Percentiles rank a stretch among this genome's conserved stretches.
phyloP scores from a whole-genome alignment of 2,329 filamentous ascomycete genomes.

The Coleophoma crateriformis region DNA sequence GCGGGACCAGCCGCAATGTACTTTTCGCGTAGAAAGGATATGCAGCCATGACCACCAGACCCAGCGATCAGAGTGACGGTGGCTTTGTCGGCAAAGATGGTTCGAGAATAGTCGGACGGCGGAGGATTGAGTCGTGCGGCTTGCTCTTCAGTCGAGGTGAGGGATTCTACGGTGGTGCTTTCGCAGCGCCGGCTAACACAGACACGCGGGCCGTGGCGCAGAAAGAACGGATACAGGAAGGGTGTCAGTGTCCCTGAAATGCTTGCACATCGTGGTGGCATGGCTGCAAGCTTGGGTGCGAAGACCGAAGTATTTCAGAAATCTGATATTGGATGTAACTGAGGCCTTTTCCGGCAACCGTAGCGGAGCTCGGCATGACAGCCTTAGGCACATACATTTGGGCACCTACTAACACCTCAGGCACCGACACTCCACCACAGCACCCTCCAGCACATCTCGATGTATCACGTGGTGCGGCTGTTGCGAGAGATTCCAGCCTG shows the following conservation, averaged over 20 bases:
- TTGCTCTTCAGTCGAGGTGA: conserved; percentile 13
- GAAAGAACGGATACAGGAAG: conserved; percentile 26
- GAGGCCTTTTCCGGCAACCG: too few species aligned
- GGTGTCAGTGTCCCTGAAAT: conserved; percentile 24
- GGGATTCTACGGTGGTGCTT: conserved; percentile 8
- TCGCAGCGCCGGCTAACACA: conserved; percentile 13
- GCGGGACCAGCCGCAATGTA: conserved; percentile 84
- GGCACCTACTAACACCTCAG: too few species aligned
- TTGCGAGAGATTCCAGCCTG: too few species aligned
- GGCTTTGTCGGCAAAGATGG: conserved; percentile 84
- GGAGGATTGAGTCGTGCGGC: conserved; percentile 66
- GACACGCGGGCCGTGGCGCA: conserved; percentile 8
- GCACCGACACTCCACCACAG: too few species aligned
- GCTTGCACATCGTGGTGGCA: conserved; percentile 24
- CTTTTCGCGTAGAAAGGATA: conserved; percentile 89
- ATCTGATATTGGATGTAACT: neutral
- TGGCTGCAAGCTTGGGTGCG: conserved; percentile 5
- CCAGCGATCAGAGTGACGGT: conserved; percentile 73
- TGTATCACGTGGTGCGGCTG: too few species aligned
- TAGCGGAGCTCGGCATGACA: too few species aligned
- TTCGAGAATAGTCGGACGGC: conserved; percentile 77
- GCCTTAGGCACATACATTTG: too few species aligned
- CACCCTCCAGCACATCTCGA: too few species aligned
- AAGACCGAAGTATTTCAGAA: neutral
- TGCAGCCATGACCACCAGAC: conserved; percentile 82